Conservation (phyloP, 495 filamentous ascomycete species). For the Articulospora tetracladia region DNA sequence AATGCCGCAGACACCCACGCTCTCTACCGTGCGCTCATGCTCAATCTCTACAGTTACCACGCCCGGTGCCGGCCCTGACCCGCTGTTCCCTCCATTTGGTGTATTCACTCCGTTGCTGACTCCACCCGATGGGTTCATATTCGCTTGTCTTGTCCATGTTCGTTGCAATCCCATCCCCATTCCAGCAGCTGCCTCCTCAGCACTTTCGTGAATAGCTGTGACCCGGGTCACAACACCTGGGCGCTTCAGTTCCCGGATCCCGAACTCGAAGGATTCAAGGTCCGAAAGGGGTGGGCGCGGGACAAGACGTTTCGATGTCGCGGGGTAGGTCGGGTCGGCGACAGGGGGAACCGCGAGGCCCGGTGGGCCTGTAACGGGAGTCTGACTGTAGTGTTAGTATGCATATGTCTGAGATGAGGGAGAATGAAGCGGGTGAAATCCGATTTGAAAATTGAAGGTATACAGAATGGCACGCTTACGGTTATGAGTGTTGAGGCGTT, state of each 20-base stretch:
- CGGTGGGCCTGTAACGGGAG: neutral
- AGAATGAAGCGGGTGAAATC: no score
- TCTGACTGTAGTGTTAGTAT: neutral
- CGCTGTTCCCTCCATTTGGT: neutral
- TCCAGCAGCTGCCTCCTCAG: no score
- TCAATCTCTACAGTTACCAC: neutral
- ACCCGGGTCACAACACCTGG: constrained; percentile 1
- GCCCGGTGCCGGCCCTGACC: neutral
- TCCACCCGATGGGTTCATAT: neutral
- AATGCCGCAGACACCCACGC: neutral
- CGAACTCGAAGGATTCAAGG: neutral
- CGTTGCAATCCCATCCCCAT: neutral
- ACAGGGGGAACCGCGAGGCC: no score
- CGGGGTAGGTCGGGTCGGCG: neutral
- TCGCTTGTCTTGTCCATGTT: no score
- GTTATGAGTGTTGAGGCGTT: constrained; percentile 21
- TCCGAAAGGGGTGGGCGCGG: neutral
- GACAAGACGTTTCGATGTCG: neutral
- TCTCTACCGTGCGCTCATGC: neutral
- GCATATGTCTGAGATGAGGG: neutral
- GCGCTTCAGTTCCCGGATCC: neutral
- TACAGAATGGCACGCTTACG: neutral
- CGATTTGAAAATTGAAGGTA: no score
- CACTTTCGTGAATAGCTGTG: no score
- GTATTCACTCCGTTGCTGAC: neutral